Evolutionary conservation across 352 stramenopile species (phyloP).

Genomic region (Albugo candida): DNA sequence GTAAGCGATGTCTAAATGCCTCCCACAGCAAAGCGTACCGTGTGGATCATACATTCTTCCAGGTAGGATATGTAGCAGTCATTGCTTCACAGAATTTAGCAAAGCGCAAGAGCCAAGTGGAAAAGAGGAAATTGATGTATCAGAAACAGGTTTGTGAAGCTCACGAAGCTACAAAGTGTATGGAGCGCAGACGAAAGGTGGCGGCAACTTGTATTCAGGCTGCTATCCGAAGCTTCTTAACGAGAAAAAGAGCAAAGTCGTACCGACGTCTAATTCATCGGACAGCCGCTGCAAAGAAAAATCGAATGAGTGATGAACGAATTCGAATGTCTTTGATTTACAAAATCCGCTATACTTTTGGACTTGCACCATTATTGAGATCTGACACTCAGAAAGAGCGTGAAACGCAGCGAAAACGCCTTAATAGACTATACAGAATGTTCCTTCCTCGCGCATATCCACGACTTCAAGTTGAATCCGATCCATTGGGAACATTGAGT

Average conservation of each 20-base stretch:
- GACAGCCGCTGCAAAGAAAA: slow-evolving; percentile 17
- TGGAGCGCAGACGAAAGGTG: slow-evolving; percentile 8
- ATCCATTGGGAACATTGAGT: slow-evolving; percentile 14
- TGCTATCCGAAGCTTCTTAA: slow-evolving; percentile 16
- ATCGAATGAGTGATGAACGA: slow-evolving; percentile 23
- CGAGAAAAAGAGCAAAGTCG: slow-evolving; percentile 13
- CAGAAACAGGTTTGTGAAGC: slow-evolving; percentile 9
- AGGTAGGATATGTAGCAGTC: slow-evolving; percentile 49
- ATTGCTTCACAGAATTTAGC: slow-evolving; percentile 24
- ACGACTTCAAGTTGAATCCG: not conserved
- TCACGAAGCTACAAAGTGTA: slow-evolving; percentile 9
- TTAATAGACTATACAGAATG: slow-evolving; percentile 22
- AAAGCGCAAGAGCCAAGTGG: slow-evolving; percentile 19
- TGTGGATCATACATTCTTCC: slow-evolving; percentile 27
- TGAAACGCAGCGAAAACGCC: slow-evolving; percentile 10
- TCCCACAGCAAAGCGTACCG: slow-evolving; percentile 36
- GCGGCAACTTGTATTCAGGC: slow-evolving; percentile 25
- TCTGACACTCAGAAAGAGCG: slow-evolving; percentile 41
- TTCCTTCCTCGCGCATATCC: slow-evolving; percentile 11
- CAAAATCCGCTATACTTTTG: slow-evolving; percentile 19
- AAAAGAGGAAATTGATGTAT: slow-evolving; percentile 6
- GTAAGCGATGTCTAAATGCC: slow-evolving; percentile 38
- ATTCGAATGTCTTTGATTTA: slow-evolving; percentile 19
- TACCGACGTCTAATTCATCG: slow-evolving; percentile 34
- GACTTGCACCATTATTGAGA: slow-evolving; percentile 13